Base-by-base conservation (phyloP, 1,284 basidiomycete genomes). In the Cutaneotrichosporon cavernicola region DNA sequence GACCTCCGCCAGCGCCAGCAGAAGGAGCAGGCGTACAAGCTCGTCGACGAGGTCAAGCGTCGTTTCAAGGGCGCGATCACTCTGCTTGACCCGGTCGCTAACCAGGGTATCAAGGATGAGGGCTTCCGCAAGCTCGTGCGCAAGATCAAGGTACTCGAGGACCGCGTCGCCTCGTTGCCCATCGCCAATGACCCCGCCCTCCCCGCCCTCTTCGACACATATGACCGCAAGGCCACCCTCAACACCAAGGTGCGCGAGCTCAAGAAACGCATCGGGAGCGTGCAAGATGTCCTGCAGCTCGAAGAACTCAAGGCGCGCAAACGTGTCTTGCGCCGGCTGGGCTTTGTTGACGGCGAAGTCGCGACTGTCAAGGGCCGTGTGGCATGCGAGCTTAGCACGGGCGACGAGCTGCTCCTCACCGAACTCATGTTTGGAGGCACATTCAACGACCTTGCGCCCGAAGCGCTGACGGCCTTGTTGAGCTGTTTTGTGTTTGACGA, bases 311-410 rank as follows among this genome's bases (percentile, higher is more conserved):
- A 97, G 81, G 89, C 89, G 71, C 86, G 97, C 60, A 99, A 99
- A 81, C 90, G 96, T 26, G 94, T 97, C 0, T 85, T 99, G 16
- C 86, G 97, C 38, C 87, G 96, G 40, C 82, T 99, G 4, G 95
- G 91, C 0, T 99, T 99, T 82, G 95, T 93, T 0, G 80, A 87
- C 4, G 86, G 90, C 3, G 97, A 98, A 77, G 96, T 99, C 60
- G 93, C 98, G 14, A 95, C 98, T 77, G 89, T 96, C 85, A 99
- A 99, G 81, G 97, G 97, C 0, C 85, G 97, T 51, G 97, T 99
- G 0, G 97, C 97, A 18, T 99, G 97, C 79, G 97, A 99, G 82
- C 98, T 99, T 78, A 93, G 90, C 72, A 90, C 95, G 0, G 97
- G 97, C 14, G 97, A 99, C 76, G 97, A 99, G 81, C 81, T 99